These are phyloP conservation scores for Fusarium sacchari DNA, from an alignment of 2,329 filamentous ascomycete genomes.

Conservation along the genomic window DNA sequence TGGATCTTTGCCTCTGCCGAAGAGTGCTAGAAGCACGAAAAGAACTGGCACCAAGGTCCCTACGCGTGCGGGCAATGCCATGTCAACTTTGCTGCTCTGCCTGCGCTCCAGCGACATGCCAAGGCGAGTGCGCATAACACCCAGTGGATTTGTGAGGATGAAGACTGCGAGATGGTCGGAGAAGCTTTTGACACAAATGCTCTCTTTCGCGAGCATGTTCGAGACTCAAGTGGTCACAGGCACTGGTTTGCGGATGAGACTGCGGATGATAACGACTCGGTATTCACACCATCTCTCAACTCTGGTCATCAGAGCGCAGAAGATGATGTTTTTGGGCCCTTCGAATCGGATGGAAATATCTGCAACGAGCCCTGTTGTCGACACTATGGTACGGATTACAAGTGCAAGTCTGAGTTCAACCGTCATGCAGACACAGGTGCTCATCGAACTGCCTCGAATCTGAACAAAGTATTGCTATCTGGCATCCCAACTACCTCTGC, in stretches of 20 bases:
- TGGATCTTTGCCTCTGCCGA: conserved; percentile 26
- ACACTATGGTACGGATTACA: conserved; percentile 25
- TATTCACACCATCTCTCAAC: not conserved
- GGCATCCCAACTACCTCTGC: not conserved
- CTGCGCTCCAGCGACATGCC: conserved; percentile 35
- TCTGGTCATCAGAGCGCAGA: not conserved
- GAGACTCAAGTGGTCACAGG: conserved; percentile 2
- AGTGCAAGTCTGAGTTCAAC: conserved; percentile 21
- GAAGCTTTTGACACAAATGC: conserved; percentile 3
- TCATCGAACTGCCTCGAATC: conserved; percentile 21
- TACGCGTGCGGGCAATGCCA: conserved; percentile 40
- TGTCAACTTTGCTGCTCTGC: conserved; percentile 33
- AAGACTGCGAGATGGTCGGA: conserved; percentile 1
- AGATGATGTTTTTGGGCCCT: not conserved
- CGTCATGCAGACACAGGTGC: conserved; percentile 19
- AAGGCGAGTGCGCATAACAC: conserved; percentile 11
- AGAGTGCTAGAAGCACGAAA: conserved; percentile 41
- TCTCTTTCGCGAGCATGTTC: conserved; percentile 11
- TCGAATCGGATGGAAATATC: not conserved
- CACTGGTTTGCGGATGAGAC: not conserved
- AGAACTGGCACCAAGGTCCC: conserved; percentile 36
- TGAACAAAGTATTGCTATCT: conserved; percentile 9
- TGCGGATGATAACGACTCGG: not conserved
- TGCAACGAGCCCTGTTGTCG: conserved; percentile 35
- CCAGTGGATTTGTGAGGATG: conserved; percentile 16